These are phyloP conservation scores for Alternaria angustiovoidea DNA, from an alignment of 2,329 filamentous ascomycete genomes.

Conservation along the genomic window DNA sequence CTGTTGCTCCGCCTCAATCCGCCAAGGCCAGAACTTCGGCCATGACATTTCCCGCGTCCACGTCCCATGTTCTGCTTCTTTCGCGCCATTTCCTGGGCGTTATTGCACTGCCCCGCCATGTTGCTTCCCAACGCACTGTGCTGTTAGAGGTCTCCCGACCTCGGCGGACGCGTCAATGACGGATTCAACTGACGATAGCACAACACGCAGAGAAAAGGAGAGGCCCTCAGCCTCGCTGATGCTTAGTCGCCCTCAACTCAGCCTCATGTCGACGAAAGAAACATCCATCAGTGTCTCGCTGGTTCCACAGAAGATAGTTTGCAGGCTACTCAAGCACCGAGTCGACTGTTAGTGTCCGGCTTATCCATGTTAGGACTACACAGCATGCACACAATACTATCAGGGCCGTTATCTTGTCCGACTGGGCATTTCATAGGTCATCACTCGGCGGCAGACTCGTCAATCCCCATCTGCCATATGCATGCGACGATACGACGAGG, in stretches of 20 bases:
- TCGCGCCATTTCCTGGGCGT: slow-evolving; percentile 28
- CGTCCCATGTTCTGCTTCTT: slow-evolving; percentile 23
- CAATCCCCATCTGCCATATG: slow-evolving; percentile 3
- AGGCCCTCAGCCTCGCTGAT: slow-evolving; percentile 20
- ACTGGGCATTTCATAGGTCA: slow-evolving; percentile 18
- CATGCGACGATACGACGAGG: not conserved
- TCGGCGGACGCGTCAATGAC: slow-evolving; percentile 32
- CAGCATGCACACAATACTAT: slow-evolving; percentile 9
- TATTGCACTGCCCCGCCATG: slow-evolving; percentile 40
- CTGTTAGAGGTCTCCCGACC: slow-evolving; percentile 24
- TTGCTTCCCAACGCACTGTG: slow-evolving; percentile 31
- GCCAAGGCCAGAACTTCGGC: slow-evolving; percentile 27
- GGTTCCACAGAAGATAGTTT: slow-evolving; percentile 9
- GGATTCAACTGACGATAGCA: slow-evolving; percentile 14
- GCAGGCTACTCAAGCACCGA: slow-evolving; percentile 1
- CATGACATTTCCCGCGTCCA: slow-evolving; percentile 22
- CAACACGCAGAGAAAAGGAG: slow-evolving; percentile 26
- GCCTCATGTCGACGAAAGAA: slow-evolving; percentile 27
- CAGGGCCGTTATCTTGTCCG: slow-evolving; percentile 11
- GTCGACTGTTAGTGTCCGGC: slow-evolving; percentile 19
- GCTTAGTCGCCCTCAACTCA: slow-evolving; percentile 29
- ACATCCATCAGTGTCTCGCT: slow-evolving; percentile 19
- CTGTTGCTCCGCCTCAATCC: slow-evolving; percentile 25
- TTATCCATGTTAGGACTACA: slow-evolving; percentile 17
- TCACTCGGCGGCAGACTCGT: slow-evolving; percentile 6